Evolutionary conservation across 73 alveolate species (phyloP).

Genomic region (Urostyla sp.): DNA sequence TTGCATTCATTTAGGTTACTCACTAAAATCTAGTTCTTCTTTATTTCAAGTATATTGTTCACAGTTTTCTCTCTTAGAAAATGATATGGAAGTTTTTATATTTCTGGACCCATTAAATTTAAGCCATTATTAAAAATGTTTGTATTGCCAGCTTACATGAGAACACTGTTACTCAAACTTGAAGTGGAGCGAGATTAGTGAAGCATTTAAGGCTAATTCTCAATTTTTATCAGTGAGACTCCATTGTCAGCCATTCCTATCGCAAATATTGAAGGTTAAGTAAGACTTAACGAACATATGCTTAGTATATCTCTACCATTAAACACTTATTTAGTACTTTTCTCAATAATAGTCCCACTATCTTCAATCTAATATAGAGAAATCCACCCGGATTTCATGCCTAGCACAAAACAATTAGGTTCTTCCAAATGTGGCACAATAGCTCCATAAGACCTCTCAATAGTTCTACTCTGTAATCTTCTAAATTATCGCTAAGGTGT

Average conservation of each 20-base stretch:
- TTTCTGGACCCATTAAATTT: neutral
- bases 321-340: neutral
- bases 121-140: neutral
- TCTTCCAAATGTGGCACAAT: neutral
- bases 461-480: neutral
- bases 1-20: slow-evolving; percentile 1
- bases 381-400: slow-evolving; percentile 13
- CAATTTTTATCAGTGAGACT: neutral
- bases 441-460: slow-evolving; percentile 18
- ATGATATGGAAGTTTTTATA: neutral
- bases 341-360: neutral
- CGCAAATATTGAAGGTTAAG: neutral
- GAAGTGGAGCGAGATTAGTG: too few relatives aligned
- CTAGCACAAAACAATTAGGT: neutral
- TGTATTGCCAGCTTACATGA: neutral
- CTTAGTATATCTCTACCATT: neutral
- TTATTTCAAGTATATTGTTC: neutral
- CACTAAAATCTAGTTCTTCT: neutral
- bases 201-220: neutral
- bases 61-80: neutral
- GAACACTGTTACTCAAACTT: too few relatives aligned
- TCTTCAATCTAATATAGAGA: neutral
- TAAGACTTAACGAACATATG: neutral
- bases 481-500: neutral
- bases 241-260: neutral